Conservation (phyloP, 2,329 filamentous ascomycete genomes). For the Ascochyta fabae region DNA sequence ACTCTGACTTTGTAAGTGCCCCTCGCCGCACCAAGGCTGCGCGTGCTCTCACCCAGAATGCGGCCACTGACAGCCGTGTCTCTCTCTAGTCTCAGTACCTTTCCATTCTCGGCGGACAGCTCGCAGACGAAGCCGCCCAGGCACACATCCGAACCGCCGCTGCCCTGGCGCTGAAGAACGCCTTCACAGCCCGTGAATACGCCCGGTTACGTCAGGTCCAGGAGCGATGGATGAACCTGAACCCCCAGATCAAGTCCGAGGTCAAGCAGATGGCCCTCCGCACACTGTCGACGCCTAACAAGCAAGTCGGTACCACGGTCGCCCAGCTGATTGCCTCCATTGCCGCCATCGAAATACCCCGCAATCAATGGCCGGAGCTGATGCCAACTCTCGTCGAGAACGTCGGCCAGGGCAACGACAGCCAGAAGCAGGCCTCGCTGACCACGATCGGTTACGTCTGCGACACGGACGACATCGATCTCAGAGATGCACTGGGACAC, state of each 20-base stretch:
- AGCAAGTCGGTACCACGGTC: constrained; percentile 83
- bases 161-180: constrained; percentile 96
- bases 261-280: constrained; percentile 92
- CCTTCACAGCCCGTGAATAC: constrained; percentile 92
- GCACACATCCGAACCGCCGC: constrained; percentile 90
- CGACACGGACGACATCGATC: constrained; percentile 88
- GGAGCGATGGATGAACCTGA: constrained; percentile 87
- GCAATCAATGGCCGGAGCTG: constrained; percentile 90
- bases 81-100: constrained; percentile 76
- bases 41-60: constrained; percentile 19
- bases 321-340: constrained; percentile 96
- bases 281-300: constrained; percentile 80
- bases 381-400: constrained; percentile 90
- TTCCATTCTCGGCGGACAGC: constrained; percentile 85
- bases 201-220: constrained; percentile 87
- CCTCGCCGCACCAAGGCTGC: constrained; percentile 30
- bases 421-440: constrained; percentile 92
- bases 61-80: constrained; percentile 40
- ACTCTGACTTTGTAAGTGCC: constrained; percentile 87
- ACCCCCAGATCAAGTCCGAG: constrained; percentile 79
- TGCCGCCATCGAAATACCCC: constrained; percentile 91
- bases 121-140: constrained; percentile 86
- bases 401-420: constrained; percentile 82
- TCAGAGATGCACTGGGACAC: constrained; percentile 77
- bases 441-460: constrained; percentile 98